Evolutionary conservation across 768 basidiomycete genomes (phyloP).

Genomic region (Boletus barrowsii): DNA sequence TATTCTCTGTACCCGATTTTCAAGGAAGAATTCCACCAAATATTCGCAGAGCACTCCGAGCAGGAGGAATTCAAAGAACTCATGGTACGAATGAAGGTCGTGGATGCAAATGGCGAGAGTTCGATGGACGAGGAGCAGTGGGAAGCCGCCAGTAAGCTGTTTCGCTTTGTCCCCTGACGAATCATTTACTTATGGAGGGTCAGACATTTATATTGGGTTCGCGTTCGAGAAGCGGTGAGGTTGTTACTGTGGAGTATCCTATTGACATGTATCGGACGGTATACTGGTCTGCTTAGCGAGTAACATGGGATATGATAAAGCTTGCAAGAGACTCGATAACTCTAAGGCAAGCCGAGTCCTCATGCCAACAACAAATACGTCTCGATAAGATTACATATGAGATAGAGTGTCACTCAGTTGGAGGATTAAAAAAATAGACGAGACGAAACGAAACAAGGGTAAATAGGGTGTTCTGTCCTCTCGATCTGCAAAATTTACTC

Average conservation of each 20-base stretch:
- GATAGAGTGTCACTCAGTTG: conserved; percentile 23
- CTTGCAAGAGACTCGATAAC: neutral
- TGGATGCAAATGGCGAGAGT: conserved; percentile 81
- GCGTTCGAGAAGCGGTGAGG: conserved; percentile 72
- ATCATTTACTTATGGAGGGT: conserved; percentile 5
- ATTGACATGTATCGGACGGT: neutral
- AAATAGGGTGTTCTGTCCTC: conserved; percentile 11
- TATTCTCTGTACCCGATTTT: conserved; percentile 74
- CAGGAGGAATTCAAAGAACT: conserved; percentile 80
- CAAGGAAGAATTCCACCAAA: conserved; percentile 86
- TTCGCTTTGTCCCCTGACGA: neutral
- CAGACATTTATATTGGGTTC: conserved; percentile 93
- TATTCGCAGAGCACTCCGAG: conserved; percentile 79
- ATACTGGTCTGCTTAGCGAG: conserved; percentile 5
- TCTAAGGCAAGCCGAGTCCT: neutral
- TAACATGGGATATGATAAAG: conserved; percentile 1
- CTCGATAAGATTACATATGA: conserved; percentile 30
- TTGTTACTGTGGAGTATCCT: neutral
- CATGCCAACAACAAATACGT: conserved; percentile 15
- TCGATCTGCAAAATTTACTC: conserved; percentile 49
- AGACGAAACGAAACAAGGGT: neutral
- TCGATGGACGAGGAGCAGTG: conserved; percentile 94
- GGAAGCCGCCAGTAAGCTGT: conserved; percentile 93
- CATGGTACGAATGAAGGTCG: conserved; percentile 87
- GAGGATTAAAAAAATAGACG: conserved; percentile 3